phyloP scores from a whole-genome alignment of 2,329 filamentous ascomycete species.

The Venturia pyrina region DNA sequence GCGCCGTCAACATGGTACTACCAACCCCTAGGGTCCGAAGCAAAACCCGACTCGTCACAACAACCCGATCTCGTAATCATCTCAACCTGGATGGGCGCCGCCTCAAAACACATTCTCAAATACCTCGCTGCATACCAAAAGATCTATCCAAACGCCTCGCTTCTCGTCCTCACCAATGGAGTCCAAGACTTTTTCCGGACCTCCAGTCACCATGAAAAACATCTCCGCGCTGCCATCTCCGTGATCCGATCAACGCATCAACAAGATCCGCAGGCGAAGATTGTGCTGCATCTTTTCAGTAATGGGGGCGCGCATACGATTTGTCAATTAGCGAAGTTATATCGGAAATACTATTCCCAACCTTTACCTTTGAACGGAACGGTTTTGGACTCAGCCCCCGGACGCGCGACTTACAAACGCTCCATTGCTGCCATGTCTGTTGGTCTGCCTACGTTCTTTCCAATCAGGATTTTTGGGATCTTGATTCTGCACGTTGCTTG shows the following conservation, averaged over 20 bases:
- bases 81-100: constrained; percentile 23
- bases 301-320: constrained; percentile 24
- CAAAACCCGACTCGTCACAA: neutral
- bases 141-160: constrained; percentile 18
- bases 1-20: constrained; percentile 10
- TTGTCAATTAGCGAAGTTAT: constrained; percentile 16
- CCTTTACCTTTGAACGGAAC: constrained; percentile 16
- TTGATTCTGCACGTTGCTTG: constrained; percentile 8
- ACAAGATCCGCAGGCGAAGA: constrained; percentile 7
- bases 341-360: neutral
- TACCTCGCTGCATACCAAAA: constrained; percentile 21
- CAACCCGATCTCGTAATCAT: constrained; percentile 16
- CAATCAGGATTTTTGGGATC: constrained; percentile 15
- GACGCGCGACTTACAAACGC: constrained; percentile 12
- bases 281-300: constrained; percentile 24
- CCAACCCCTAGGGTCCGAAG: neutral
- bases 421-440: constrained; percentile 15
- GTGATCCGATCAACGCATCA: constrained; percentile 15
- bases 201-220: constrained; percentile 11
- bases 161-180: constrained; percentile 21
- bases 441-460: constrained; percentile 14
- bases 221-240: constrained; percentile 15
- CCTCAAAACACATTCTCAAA: constrained; percentile 22
- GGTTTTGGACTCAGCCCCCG: constrained; percentile 22
- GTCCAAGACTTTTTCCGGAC: constrained; percentile 16